Base-by-base conservation (phyloP, 1,284 basidiomycete species). In the Flammula alnicola region DNA sequence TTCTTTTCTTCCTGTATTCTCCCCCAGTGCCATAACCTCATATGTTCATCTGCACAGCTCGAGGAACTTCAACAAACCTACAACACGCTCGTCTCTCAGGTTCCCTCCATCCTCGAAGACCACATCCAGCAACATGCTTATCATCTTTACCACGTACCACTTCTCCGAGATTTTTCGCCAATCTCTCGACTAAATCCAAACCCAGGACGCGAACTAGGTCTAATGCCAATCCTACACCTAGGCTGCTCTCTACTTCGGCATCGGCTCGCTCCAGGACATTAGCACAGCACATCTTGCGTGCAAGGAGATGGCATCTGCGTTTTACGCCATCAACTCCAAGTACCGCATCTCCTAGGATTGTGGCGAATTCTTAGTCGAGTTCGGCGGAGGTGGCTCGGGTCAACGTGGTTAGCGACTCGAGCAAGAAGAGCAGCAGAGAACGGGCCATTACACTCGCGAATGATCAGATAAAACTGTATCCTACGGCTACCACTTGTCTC, bases 311-410 rank as follows among this genome's bases (percentile, higher is more conserved):
- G 68, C 69, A 0, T 66, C 70, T 0, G 59, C 65, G 8, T 72
- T 72, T 49, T 69, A 69, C 47, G 67, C 67, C 12, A 72, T 74
- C 56, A 70, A 69, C 44, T 71, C 70, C 1, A 68, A 66, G 46
- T 74, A 73, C 63, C 78, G 78, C 11, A 80, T 93, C 20, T 87
- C 89, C 40, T 94, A 91, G 91, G 93, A 95, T 62, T 94, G 92
- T 63, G 92, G 91, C 0, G 89, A 91, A 57, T 74, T 95, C 11
- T 76, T 95, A 23, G 86, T 95, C 51, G 89, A 93, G 62, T 76
- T 94, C 3, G 90, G 86, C 0, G 81, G 86, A 11, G 81, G 81
- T 20, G 51, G 42, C 56, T 48, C 44, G 60, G 48, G 61, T 61
- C 19, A 45, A 68, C 48, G 56, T 57, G 22, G 57, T 65, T 7